These are phyloP conservation scores for Boechera stricta DNA, from an alignment of 345 rosid species.

Conservation along the genomic window DNA sequence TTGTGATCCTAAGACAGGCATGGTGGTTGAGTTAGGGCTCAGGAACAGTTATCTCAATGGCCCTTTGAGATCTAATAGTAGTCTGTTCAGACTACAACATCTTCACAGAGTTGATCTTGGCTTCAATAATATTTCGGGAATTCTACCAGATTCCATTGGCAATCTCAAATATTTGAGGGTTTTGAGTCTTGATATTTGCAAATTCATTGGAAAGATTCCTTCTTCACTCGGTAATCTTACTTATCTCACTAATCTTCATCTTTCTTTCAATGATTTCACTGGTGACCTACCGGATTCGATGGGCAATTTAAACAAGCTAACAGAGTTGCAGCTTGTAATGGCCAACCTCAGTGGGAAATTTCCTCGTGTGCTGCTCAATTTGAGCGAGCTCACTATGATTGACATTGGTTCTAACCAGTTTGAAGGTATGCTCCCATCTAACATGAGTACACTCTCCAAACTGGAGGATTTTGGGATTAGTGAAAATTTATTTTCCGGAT, in stretches of 20 bases:
- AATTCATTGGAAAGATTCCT: conserved; percentile 39
- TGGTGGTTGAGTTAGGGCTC: conserved; percentile 9
- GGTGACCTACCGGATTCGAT: conserved; percentile 13
- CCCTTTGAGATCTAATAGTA: conserved; percentile 9
- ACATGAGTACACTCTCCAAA: conserved; percentile 31
- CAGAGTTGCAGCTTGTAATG: too few species aligned
- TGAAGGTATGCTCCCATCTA: conserved; percentile 29
- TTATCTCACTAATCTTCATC: not conserved
- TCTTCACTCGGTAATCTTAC: conserved; percentile 37
- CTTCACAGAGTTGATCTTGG: not conserved
- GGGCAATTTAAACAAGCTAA: not conserved
- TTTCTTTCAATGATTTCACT: conserved; percentile 43
- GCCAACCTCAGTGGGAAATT: too few species aligned
- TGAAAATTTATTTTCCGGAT: not conserved
- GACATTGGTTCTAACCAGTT: conserved; percentile 17
- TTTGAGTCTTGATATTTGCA: not conserved
- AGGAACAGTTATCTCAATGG: not conserved
- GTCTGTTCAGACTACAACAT: conserved; percentile 15
- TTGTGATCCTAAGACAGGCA: conserved; percentile 22
- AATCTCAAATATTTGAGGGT: not conserved
- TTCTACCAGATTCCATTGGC: conserved; percentile 37
- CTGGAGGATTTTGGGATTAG: not conserved
- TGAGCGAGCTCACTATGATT: not conserved
- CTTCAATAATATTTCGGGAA: not conserved
- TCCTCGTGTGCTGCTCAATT: not conserved